Base-by-base conservation (phyloP, 192 early-diverging fungal genomes). In the Coemansia sp. region DNA sequence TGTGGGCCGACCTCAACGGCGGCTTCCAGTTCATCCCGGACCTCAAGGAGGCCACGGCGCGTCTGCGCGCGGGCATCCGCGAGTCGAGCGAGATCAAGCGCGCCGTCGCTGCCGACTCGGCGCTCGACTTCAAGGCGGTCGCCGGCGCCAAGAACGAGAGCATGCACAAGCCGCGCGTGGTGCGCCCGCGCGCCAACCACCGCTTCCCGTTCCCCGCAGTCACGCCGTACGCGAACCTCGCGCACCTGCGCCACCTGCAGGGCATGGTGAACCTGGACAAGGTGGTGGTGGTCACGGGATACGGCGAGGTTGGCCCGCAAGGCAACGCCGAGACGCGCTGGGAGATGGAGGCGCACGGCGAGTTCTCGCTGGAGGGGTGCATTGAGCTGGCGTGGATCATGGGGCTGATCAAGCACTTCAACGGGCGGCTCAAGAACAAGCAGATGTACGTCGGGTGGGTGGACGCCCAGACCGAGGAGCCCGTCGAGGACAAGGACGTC, bases 341-440 rank as follows among this genome's bases (percentile, higher is more conserved):
- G 96, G 96, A 98, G 76, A 95, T 98, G 91, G 96, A 98, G 79
- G 87, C 94, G 37, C 74, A 86, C 53, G 96, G 96, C 70, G 73
- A 74, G 69, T 68, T 80, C 43, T 80, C 78, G 63, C 69, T 74
- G 20, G 78, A 80, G 43, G 78, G 94, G 32, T 94, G 92, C 75
- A 92, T 96, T 60, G 96, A 98, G 85, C 89, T 98, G 89, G 94
- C 96, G 6, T 96, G 96, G 94, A 92, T 98, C 73, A 96, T 96
- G 95, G 94, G 94, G 41, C 89, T 89, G 60, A 93, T 98, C 84
- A 92, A 90, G 70, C 93, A 93, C 74, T 87, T 91, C 83, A 88
- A 89, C 88, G 73, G 73, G 27, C 10, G 22, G 40, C 70, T 64
- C 22, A 38, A 60, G 32, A 42, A 61, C 29, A 22, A 51, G 20